phyloP scores from a whole-genome alignment of 257 asterid genomes.

The Gentiana straminea region DNA sequence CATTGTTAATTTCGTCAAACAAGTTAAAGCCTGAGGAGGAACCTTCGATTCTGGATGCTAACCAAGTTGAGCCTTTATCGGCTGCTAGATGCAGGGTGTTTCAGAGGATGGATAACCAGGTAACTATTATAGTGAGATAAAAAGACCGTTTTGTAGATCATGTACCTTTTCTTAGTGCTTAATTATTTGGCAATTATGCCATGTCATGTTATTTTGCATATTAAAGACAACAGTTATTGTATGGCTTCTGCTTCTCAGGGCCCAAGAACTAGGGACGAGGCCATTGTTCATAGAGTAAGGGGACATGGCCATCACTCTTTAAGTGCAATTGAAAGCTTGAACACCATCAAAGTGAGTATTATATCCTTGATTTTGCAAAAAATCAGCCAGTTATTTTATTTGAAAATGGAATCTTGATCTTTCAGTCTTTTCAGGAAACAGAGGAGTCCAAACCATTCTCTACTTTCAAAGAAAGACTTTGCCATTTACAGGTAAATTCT shows the following conservation, averaged over 20 bases:
- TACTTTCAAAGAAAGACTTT: slow-evolving; percentile 82
- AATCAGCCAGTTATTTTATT: neutral
- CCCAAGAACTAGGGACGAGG: slow-evolving; percentile 51
- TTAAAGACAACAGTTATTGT: neutral
- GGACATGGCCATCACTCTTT: slow-evolving; percentile 68
- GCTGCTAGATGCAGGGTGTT: slow-evolving; percentile 72
- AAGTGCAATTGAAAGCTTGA: slow-evolving; percentile 42
- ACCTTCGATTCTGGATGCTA: slow-evolving; percentile 31
- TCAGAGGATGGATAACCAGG: slow-evolving; percentile 51
- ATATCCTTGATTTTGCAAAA: slow-evolving; percentile 5
- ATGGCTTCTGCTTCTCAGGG: slow-evolving; percentile 28
- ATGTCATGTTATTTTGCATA: neutral
- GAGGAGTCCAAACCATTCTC: slow-evolving; percentile 59
- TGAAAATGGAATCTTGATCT: slow-evolving; percentile 4
- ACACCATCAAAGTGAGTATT: slow-evolving; percentile 43
- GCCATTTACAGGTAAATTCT: slow-evolving; percentile 66
- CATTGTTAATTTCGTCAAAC: slow-evolving; percentile 75
- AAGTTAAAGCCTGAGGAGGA: slow-evolving; percentile 58
- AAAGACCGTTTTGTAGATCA: neutral
- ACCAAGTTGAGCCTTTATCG: slow-evolving; percentile 65
- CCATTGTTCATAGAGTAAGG: slow-evolving; percentile 64
- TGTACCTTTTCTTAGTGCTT: neutral
- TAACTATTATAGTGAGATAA: slow-evolving; percentile 8
- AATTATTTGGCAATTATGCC: neutral
- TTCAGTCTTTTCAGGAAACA: slow-evolving; percentile 45